Conservation (phyloP, 768 basidiomycete genomes). For the Boletellus sp. region DNA sequence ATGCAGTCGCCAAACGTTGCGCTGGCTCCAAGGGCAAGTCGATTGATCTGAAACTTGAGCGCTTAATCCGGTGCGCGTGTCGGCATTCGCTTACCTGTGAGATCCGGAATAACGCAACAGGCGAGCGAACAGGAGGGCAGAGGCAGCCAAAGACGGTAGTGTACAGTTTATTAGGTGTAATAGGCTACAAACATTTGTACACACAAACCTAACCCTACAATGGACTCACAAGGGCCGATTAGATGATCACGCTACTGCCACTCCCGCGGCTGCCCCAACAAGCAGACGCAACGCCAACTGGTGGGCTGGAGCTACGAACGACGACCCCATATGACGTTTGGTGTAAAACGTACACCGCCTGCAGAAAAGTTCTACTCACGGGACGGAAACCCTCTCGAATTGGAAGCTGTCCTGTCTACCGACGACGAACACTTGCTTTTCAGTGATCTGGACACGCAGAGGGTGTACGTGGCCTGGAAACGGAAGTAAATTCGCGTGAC, state of each 20-base stretch:
- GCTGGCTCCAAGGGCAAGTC: too few relatives aligned
- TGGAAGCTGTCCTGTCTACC: neutral
- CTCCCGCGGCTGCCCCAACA: neutral
- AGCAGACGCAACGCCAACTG: neutral
- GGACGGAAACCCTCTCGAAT: neutral
- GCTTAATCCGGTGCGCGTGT: too few relatives aligned
- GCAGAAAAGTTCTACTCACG: neutral
- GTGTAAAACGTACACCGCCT: neutral
- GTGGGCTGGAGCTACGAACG: neutral
- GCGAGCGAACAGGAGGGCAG: too few relatives aligned
- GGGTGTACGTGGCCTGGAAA: neutral
- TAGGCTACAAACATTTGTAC: too few relatives aligned
- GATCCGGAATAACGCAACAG: too few relatives aligned
- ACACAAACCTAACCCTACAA: too few relatives aligned
- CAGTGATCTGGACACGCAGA: neutral
- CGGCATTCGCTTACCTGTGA: too few relatives aligned
- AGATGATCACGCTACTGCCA: neutral
- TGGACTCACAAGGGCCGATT: neutral
- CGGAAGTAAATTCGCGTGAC: neutral
- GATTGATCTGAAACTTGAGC: too few relatives aligned
- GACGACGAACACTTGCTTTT: neutral
- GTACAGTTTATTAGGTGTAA: too few relatives aligned
- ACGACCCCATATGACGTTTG: neutral
- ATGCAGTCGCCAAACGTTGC: too few relatives aligned
- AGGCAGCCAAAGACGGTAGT: too few relatives aligned